phyloP scores from a whole-genome alignment of 1,284 basidiomycete genomes.

The Ceratobasidium theobromae region DNA sequence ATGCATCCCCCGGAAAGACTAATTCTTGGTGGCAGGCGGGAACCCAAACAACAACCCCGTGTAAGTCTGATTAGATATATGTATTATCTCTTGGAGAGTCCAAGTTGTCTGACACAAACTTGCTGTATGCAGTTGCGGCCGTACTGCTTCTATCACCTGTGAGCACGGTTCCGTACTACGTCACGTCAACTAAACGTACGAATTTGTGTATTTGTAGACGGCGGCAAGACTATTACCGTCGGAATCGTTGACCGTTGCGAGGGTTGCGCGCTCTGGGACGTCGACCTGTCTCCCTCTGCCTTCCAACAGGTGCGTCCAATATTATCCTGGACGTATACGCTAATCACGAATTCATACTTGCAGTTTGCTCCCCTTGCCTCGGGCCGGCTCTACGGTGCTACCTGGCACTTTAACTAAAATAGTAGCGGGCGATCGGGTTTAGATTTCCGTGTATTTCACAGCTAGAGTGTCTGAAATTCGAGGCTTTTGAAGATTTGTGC shows the following conservation, averaged over 20 bases:
- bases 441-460: too few relatives aligned
- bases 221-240: constrained; percentile 16
- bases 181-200: not conserved
- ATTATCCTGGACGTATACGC: too few relatives aligned
- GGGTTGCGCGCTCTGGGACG: constrained; percentile 25
- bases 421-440: too few relatives aligned
- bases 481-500: too few relatives aligned
- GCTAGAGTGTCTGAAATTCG: too few relatives aligned
- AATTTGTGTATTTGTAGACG: not conserved
- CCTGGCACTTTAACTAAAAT: constrained; percentile 23
- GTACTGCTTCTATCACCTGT: constrained; percentile 9
- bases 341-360: too few relatives aligned
- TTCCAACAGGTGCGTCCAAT: constrained; percentile 15
- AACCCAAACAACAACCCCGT: constrained; percentile 31
- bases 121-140: too few relatives aligned
- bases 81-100: too few relatives aligned
- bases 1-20: too few relatives aligned
- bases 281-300: constrained; percentile 18
- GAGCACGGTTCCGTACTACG: not conserved
- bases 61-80: not conserved
- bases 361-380: constrained; percentile 20
- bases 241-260: constrained; percentile 28
- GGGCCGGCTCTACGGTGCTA: constrained; percentile 24
- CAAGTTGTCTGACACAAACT: not conserved
- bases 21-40: not conserved